These are phyloP conservation scores for Boletus subcaerulescens DNA, from an alignment of 768 basidiomycete genomes.

Conservation along the genomic window DNA sequence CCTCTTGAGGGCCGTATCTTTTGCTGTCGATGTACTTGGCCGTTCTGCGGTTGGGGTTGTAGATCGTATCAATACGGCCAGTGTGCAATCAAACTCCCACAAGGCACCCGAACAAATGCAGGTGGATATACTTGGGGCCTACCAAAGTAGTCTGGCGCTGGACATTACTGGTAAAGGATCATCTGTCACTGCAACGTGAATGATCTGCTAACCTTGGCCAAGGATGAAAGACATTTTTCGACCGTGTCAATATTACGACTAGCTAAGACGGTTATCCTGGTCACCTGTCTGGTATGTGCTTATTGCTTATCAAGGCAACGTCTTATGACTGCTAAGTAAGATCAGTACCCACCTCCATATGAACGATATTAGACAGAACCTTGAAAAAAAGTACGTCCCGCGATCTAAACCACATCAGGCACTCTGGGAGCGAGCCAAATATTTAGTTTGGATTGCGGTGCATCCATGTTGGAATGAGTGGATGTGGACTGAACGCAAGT, in stretches of 20 bases:
- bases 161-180: conserved; percentile 4
- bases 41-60: neutral
- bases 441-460: conserved; percentile 14
- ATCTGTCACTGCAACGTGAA: neutral
- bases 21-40: neutral
- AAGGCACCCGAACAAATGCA: neutral
- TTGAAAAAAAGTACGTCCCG: conserved; percentile 7
- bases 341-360: conserved; percentile 8
- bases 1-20: neutral
- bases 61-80: neutral
- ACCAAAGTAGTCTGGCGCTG: neutral
- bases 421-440: conserved; percentile 5
- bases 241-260: conserved; percentile 7
- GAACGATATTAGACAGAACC: conserved; percentile 15
- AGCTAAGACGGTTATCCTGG: conserved; percentile 22
- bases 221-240: neutral
- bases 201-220: conserved; percentile 15
- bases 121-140: neutral
- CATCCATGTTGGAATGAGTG: neutral
- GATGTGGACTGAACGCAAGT: conserved; percentile 1
- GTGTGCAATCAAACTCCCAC: conserved; percentile 1
- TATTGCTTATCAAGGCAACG: conserved; percentile 20
- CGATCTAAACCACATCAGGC: conserved; percentile 17
- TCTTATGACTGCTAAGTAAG: conserved; percentile 16
- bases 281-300: conserved; percentile 25